Evolutionary conservation across 2,329 filamentous ascomycete species (phyloP), one percentile per base, ranked within the genome.

Genomic region (Alternaria consortialis): DNA sequence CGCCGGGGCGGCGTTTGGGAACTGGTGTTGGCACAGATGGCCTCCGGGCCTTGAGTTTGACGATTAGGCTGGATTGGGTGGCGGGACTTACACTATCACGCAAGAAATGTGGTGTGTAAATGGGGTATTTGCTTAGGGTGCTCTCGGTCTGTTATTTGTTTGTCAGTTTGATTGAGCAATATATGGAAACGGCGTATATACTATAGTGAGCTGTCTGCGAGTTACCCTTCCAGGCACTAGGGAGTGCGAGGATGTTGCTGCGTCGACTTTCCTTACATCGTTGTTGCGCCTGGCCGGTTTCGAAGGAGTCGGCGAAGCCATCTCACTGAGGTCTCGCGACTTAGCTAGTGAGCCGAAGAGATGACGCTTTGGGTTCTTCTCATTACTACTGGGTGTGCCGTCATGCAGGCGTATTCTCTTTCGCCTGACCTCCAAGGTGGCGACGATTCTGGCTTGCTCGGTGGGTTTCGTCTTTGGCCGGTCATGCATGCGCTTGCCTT

Each of bases 321-420:
- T 25, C 17, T 31, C 29, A 9, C 27, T 34, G 25, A 17, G 8
- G 12, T 34, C 25, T 36, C 34, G 34, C 7, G 20, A n/a, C 7
- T 40, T 12, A 15, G 7, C 37, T 15, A 12, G 20, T 7, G 36
- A 17, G 5, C 44, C 54, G 11, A 42, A 56, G 13, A 56, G 40
- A 5, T 39, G 54, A 34, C 44, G 54, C 36, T 34, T 56, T 13
- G 44, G 54, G 13, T 56, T 39, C 15, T 39, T 50, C 15, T n/a
- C 44, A 15, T 11, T n/a, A 8, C 17, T 27, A 25, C 39, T 13
- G 2, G 44, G 17, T 7, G 54, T 25, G 17, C n/a, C 7, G 31
- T 56, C 17, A 4, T 37, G 23, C 13, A 34, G 27, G 6, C 42
- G 36, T 20, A 34, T 56, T 20, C 54, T 50, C 17, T 25, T 40